phyloP scores from a whole-genome alignment of 768 basidiomycete genomes.

The Agrocybe praecox region DNA sequence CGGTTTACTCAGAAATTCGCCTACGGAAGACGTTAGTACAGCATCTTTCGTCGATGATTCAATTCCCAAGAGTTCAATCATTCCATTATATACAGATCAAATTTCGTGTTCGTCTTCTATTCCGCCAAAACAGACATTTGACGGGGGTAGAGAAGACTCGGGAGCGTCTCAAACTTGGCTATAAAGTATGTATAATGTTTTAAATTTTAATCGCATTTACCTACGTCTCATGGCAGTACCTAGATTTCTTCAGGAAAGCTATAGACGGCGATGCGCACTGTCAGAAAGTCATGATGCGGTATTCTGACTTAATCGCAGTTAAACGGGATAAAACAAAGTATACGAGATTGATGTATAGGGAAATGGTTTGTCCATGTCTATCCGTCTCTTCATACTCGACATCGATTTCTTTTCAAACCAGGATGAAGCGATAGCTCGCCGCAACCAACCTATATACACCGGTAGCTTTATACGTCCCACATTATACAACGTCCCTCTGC shows the following conservation, averaged over 20 bases:
- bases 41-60: not conserved
- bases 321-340: conserved; percentile 52
- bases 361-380: conserved; percentile 45
- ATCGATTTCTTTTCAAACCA: conserved; percentile 23
- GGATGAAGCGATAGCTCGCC: conserved; percentile 59
- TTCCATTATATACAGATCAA: conserved; percentile 45
- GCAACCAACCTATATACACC: conserved; percentile 68
- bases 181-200: conserved; percentile 46
- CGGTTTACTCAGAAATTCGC: conserved; percentile 58
- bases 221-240: conserved; percentile 44
- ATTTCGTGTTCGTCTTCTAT: conserved; percentile 55
- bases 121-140: conserved; percentile 50
- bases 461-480: conserved; percentile 71
- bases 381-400: not conserved
- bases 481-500: conserved; percentile 68
- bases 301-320: conserved; percentile 55
- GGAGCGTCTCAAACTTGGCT: conserved; percentile 47
- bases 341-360: conserved; percentile 47
- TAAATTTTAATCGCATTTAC: not conserved
- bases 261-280: conserved; percentile 51
- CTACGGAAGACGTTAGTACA: conserved; percentile 52
- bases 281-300: conserved; percentile 53
- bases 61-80: not conserved
- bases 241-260: conserved; percentile 58
- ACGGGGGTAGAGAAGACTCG: conserved; percentile 57